Conservation (phyloP, 2,329 filamentous ascomycete species). For the Cladophialophora exuberans region DNA sequence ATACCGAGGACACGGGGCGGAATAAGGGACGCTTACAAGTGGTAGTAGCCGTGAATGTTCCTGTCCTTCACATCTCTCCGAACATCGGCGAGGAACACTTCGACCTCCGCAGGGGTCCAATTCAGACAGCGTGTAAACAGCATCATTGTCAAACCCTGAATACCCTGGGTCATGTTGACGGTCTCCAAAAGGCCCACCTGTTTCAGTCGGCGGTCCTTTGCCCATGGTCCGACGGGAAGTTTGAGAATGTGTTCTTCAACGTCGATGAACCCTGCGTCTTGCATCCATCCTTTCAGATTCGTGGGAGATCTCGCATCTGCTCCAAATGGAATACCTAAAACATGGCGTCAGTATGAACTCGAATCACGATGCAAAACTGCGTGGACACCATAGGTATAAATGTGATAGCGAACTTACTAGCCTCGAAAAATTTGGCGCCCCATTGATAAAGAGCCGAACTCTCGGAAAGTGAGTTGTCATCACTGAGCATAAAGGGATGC, state of each 20-base stretch:
- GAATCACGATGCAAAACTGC: conserved; percentile 2
- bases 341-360: not conserved
- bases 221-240: conserved; percentile 38
- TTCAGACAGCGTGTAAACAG: conserved; percentile 38
- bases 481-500: conserved; percentile 19
- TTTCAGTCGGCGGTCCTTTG: conserved; percentile 34
- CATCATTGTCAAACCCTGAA: conserved; percentile 39
- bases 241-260: conserved; percentile 37
- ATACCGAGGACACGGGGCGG: not conserved
- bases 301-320: conserved; percentile 35
- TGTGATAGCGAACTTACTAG: conserved; percentile 10
- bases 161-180: conserved; percentile 35
- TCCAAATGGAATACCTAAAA: not conserved
- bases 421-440: conserved; percentile 36
- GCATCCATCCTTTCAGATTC: conserved; percentile 35
- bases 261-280: conserved; percentile 37
- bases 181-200: conserved; percentile 36
- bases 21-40: conserved; percentile 20
- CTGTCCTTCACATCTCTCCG: conserved; percentile 20
- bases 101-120: conserved; percentile 27
- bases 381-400: conserved; percentile 3
- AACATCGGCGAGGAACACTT: conserved; percentile 19
- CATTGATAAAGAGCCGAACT: conserved; percentile 39
- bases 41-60: conserved; percentile 22
- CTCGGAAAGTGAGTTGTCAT: conserved; percentile 41